Conservation (phyloP, 192 early-diverging fungal genomes). For the Backusella tarrabulga region DNA sequence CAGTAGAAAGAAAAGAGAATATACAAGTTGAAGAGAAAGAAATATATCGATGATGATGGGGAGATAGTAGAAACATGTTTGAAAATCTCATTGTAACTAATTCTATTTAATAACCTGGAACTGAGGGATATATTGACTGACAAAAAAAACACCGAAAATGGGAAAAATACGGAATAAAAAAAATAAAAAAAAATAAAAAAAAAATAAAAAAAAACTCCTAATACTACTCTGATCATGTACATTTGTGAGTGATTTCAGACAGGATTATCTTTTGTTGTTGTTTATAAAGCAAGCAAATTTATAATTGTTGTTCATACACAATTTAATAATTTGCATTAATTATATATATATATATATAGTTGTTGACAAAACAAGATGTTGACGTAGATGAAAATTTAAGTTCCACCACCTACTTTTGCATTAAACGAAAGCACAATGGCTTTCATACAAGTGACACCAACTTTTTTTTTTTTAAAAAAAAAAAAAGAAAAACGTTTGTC, state of each 20-base stretch:
- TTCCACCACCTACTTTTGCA: neutral
- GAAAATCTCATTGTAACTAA: neutral
- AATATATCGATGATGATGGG: neutral
- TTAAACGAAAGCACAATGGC: neutral
- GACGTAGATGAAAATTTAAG: neutral
- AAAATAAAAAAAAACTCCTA: too few species aligned
- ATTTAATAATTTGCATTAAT: neutral
- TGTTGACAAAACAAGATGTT: neutral
- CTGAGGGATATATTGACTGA: neutral
- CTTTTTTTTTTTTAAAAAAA: neutral
- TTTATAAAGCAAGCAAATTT: neutral
- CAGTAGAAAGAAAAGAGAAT: neutral
- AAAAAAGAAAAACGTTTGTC: neutral
- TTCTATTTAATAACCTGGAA: neutral
- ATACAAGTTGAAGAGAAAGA: neutral
- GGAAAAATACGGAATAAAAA: neutral
- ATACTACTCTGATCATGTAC: neutral
- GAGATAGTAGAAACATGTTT: too few species aligned
- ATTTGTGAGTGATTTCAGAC: neutral
- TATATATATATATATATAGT: neutral
- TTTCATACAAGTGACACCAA: neutral
- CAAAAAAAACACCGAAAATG: neutral
- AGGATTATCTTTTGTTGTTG: neutral
- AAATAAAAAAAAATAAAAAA: neutral
- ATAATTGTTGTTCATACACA: neutral